A percentile compares a stretch with the other conserved stretches of the same genome.
These are phyloP conservation scores for Ramalina intermedia DNA, from an alignment of 495 filamentous ascomycete genomes.

Conservation along the genomic window DNA sequence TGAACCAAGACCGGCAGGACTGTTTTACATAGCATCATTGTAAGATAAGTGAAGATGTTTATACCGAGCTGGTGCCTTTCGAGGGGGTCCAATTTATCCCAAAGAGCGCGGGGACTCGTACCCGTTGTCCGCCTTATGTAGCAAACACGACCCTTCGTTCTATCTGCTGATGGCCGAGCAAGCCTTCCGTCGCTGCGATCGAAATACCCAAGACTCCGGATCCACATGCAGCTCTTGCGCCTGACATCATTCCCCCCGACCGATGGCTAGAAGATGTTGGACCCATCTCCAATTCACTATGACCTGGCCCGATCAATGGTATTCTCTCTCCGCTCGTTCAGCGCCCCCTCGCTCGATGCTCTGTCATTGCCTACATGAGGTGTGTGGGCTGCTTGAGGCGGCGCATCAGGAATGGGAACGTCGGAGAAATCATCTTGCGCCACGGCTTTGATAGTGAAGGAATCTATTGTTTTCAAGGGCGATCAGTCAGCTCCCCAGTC, in stretches of 20 bases:
- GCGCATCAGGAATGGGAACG: slow-evolving; percentile 67
- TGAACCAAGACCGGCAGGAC: too few relatives aligned
- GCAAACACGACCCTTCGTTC: too few relatives aligned
- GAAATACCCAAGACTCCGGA: too few relatives aligned
- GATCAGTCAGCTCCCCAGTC: too few relatives aligned
- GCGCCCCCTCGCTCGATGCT: slow-evolving; percentile 3
- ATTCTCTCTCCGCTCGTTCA: slow-evolving; percentile 5
- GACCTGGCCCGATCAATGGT: background rate
- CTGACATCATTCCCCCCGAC: background rate
- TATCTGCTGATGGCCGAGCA: too few relatives aligned
- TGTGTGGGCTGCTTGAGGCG: slow-evolving; percentile 28
- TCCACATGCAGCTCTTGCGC: background rate
- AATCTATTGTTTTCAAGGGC: slow-evolving; percentile 37
- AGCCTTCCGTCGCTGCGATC: too few relatives aligned
- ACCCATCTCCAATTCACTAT: background rate
- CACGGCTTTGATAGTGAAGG: slow-evolving; percentile 76
- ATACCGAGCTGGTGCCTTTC: too few relatives aligned
- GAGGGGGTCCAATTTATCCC: too few relatives aligned
- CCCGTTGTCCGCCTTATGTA: too few relatives aligned
- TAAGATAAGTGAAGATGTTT: too few relatives aligned
- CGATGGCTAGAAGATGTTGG: background rate
- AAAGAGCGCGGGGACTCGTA: too few relatives aligned
- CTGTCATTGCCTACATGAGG: slow-evolving; percentile 11
- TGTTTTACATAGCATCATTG: too few relatives aligned
- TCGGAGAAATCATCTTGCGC: slow-evolving; percentile 98